Percentiles rank a stretch among this genome's conserved stretches.
Evolutionary conservation across 2,329 filamentous ascomycete genomes (phyloP).

Genomic region (Neopestalotiopsis rosae): DNA sequence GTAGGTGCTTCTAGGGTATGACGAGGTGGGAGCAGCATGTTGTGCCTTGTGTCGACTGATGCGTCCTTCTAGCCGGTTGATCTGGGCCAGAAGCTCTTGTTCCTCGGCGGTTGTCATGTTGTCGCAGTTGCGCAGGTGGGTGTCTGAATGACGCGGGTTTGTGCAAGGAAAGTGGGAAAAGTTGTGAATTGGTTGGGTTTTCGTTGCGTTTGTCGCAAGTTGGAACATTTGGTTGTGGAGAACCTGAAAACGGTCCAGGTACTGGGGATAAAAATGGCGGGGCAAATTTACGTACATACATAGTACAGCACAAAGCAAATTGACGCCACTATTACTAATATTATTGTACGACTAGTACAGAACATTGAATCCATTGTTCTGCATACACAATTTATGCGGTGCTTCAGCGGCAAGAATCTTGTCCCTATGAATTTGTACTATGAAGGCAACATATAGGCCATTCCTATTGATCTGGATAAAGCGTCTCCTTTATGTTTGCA

Average conservation of each 20-base stretch:
- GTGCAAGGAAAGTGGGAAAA: not conserved
- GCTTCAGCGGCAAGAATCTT: too few species aligned
- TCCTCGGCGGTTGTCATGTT: slow-evolving; percentile 16
- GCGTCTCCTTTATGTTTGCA: too few species aligned
- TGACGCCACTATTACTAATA: too few species aligned
- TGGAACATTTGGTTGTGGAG: not conserved
- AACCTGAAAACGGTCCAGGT: not conserved
- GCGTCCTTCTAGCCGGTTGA: slow-evolving; percentile 58
- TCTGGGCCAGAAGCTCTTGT: slow-evolving; percentile 17
- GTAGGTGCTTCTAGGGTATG: slow-evolving; percentile 27
- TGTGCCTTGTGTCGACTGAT: slow-evolving; percentile 82
- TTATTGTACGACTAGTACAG: too few species aligned
- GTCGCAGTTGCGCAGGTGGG: not conserved
- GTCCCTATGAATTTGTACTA: too few species aligned
- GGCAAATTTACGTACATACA: too few species aligned
- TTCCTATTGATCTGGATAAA: too few species aligned
- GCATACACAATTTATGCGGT: too few species aligned
- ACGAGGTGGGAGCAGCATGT: slow-evolving; percentile 40
- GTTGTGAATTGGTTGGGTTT: not conserved
- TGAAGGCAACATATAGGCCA: too few species aligned
- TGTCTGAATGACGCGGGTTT: not conserved
- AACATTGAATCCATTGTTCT: too few species aligned
- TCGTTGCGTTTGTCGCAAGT: not conserved
- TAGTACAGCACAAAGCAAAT: too few species aligned
- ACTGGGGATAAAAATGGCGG: too few species aligned